Percentiles rank a stretch among this genome's conserved stretches.
phyloP scores from a whole-genome alignment of 805 yeast species.

The Candida ovalis region DNA sequence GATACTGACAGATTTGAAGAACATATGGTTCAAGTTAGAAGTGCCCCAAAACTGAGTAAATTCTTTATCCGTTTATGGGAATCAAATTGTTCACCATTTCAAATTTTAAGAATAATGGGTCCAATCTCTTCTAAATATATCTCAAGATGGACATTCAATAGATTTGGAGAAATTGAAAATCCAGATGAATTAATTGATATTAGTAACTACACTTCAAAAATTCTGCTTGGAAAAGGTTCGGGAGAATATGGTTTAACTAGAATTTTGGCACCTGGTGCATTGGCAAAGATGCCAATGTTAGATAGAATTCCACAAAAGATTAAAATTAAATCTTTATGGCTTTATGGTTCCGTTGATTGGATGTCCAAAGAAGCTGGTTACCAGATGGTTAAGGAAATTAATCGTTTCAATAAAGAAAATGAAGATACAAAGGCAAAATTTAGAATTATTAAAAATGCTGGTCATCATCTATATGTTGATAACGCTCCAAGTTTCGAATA shows the following conservation, averaged over 20 bases:
- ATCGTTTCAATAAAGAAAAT: conserved; percentile 14
- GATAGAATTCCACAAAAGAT: conserved; percentile 45
- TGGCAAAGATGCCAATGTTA: conserved; percentile 52
- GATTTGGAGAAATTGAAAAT: conserved; percentile 34
- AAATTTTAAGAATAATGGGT: conserved; percentile 45
- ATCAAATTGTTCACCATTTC: conserved; percentile 50
- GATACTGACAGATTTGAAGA: conserved; percentile 7
- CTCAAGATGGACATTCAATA: conserved; percentile 51
- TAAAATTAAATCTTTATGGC: conserved; percentile 47
- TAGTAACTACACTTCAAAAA: conserved; percentile 52
- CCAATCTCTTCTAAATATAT: conserved; percentile 51
- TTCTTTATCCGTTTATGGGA: conserved; percentile 47
- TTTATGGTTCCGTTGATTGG: conserved; percentile 71
- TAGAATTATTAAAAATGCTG: conserved; percentile 40
- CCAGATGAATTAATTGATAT: conserved; percentile 35
- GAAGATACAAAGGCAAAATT: conserved; percentile 26
- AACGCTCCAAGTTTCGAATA: conserved; percentile 35
- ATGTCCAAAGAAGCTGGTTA: conserved; percentile 62
- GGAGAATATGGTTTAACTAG: conserved; percentile 66
- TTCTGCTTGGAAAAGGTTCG: conserved; percentile 52
- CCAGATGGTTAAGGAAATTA: conserved; percentile 36
- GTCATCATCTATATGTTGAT: conserved; percentile 54
- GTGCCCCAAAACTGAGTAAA: conserved; percentile 33
- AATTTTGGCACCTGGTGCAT: conserved; percentile 54
- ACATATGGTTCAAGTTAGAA: conserved; percentile 26